A percentile compares a stretch with the other conserved stretches of the same genome.
Conservation (phyloP, 2,329 filamentous ascomycete species). For the Fusarium buharicum region DNA sequence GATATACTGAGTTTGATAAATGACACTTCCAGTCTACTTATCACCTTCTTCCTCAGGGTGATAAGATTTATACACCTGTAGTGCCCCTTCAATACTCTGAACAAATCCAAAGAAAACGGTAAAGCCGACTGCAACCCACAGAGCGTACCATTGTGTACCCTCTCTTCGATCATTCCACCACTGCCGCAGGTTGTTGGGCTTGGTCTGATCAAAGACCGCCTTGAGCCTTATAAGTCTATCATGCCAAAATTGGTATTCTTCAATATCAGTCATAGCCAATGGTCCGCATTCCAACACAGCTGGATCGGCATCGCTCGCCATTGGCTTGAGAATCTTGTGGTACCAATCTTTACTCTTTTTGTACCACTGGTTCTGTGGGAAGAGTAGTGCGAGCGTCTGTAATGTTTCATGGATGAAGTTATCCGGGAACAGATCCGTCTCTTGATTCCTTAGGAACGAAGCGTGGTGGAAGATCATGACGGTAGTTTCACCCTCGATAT, state of each 20-base stretch:
- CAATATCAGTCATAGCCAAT: constrained; percentile 1
- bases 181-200: not conserved
- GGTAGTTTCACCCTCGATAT: constrained; percentile 7
- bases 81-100: not conserved
- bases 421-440: constrained; percentile 1
- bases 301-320: not conserved
- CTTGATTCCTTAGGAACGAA: constrained; percentile 2
- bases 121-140: constrained; percentile 9
- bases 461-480: constrained; percentile 17
- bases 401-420: constrained; percentile 4
- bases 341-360: constrained; percentile 5
- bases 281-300: constrained; percentile 1
- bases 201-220: constrained; percentile 4
- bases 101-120: constrained; percentile 9
- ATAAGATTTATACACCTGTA: constrained; percentile 10
- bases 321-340: not conserved
- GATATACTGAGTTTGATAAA: too few species aligned
- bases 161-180: constrained; percentile 14
- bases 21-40: too few species aligned
- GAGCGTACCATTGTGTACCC: constrained; percentile 6
- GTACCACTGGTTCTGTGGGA: constrained; percentile 15
- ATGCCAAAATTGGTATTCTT: constrained; percentile 2
- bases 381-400: constrained; percentile 9
- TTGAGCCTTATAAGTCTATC: constrained; percentile 2
- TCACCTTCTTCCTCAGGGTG: too few species aligned